These are phyloP conservation scores for Penicillium sp. DNA, from an alignment of 2,329 filamentous ascomycete genomes.

Conservation along the genomic window DNA sequence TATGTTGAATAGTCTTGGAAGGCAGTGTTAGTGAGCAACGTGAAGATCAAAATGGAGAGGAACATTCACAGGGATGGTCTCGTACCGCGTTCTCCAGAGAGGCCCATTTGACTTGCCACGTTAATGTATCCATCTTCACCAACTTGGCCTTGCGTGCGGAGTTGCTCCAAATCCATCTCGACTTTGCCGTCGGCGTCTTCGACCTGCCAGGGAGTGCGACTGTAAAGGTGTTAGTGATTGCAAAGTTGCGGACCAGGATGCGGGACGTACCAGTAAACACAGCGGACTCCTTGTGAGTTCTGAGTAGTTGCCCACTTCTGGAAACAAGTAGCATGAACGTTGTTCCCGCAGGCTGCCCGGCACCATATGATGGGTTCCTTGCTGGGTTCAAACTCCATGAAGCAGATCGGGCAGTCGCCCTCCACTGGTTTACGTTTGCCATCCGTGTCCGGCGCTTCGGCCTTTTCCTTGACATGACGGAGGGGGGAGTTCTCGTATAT, in stretches of 20 bases:
- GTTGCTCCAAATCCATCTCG: conserved; percentile 33
- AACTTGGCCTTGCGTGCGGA: conserved; percentile 35
- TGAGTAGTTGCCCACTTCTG: conserved; percentile 55
- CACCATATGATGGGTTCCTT: conserved; percentile 61
- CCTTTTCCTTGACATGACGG: conserved; percentile 48
- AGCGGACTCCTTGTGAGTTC: conserved; percentile 40
- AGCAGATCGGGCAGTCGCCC: conserved; percentile 68
- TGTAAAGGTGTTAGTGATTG: conserved; percentile 20
- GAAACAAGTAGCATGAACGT: conserved; percentile 64
- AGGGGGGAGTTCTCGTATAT: conserved; percentile 60
- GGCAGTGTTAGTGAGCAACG: not conserved
- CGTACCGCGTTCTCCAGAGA: conserved; percentile 46
- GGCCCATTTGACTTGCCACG: conserved; percentile 47
- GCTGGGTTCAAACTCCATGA: conserved; percentile 57
- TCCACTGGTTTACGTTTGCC: conserved; percentile 63
- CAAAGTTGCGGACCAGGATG: not conserved
- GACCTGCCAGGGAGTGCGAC: conserved; percentile 48
- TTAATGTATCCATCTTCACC: conserved; percentile 52
- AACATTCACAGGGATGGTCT: conserved; percentile 26
- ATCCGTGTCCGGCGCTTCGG: conserved; percentile 37
- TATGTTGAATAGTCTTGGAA: conserved; percentile 47
- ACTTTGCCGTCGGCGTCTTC: conserved; percentile 29
- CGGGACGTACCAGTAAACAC: conserved; percentile 51
- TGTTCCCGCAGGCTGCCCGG: conserved; percentile 65
- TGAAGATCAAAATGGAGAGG: conserved; percentile 1